phyloP scores from a whole-genome alignment of 2,329 filamentous ascomycete genomes.

The Torrubiellomyces zombiae region DNA sequence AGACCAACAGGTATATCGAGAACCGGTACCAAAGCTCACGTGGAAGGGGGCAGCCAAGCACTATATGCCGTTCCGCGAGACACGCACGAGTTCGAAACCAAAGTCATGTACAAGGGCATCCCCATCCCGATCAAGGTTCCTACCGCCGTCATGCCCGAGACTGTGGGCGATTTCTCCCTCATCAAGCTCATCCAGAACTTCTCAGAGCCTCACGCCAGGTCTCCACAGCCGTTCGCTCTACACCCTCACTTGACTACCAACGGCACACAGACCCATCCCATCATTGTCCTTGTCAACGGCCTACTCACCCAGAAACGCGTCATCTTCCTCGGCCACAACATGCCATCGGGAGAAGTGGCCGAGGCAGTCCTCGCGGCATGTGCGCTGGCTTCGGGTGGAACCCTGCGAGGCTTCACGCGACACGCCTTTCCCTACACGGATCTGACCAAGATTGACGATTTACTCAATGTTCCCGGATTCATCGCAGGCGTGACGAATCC shows the following conservation, averaged over 20 bases:
- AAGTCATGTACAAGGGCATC: constrained; percentile 89
- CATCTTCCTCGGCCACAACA: constrained; percentile 88
- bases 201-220: constrained; percentile 63
- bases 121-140: constrained; percentile 95
- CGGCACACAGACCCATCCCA: constrained; percentile 76
- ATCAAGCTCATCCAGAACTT: constrained; percentile 97
- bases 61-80: constrained; percentile 71
- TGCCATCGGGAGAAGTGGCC: constrained; percentile 87
- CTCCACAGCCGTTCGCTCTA: constrained; percentile 66
- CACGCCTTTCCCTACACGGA: constrained; percentile 98
- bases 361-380: constrained; percentile 98
- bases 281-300: constrained; percentile 87
- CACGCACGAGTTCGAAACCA: constrained; percentile 94
- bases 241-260: constrained; percentile 91
- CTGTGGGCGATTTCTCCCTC: constrained; percentile 91
- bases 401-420: constrained; percentile 85
- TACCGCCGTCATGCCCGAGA: constrained; percentile 84
- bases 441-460: constrained; percentile 90
- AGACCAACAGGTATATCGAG: constrained; percentile 35
- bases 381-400: constrained; percentile 76
- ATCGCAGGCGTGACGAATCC: constrained; percentile 97
- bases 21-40: constrained; percentile 44
- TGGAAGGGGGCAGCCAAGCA: constrained; percentile 36
- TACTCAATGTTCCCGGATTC: constrained; percentile 90
- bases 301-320: constrained; percentile 91